These are phyloP conservation scores for Talaromyces sp. DNA, from an alignment of 2,329 filamentous ascomycete species.

Conservation along the genomic window DNA sequence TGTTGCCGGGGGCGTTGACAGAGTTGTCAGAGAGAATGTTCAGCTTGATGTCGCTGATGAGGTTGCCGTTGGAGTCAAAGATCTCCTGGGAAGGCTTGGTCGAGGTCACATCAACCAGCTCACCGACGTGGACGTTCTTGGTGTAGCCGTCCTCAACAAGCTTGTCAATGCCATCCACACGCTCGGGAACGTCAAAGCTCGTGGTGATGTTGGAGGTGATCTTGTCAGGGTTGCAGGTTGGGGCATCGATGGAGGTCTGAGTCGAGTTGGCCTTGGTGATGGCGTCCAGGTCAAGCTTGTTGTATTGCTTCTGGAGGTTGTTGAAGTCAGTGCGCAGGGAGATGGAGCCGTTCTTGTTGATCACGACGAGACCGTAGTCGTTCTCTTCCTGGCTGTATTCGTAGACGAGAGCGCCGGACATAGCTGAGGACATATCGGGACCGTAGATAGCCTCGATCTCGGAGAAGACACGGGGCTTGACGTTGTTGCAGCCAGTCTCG, in stretches of 20 bases:
- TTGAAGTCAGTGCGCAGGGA: slow-evolving; percentile 62
- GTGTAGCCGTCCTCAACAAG: slow-evolving; percentile 73
- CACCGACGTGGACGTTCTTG: slow-evolving; percentile 55
- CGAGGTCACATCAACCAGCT: slow-evolving; percentile 56
- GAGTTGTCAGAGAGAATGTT: slow-evolving; percentile 46
- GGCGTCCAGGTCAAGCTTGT: slow-evolving; percentile 64
- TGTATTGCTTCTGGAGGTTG: slow-evolving; percentile 70
- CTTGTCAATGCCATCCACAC: slow-evolving; percentile 62
- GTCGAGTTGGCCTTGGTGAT: slow-evolving; percentile 61
- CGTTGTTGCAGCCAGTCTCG: slow-evolving; percentile 62
- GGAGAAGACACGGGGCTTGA: slow-evolving; percentile 53
- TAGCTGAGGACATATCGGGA: slow-evolving; percentile 51
- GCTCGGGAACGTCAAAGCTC: slow-evolving; percentile 71
- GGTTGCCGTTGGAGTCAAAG: slow-evolving; percentile 48
- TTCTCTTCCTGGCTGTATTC: slow-evolving; percentile 46
- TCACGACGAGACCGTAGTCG: slow-evolving; percentile 54
- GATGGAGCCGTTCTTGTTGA: slow-evolving; percentile 55
- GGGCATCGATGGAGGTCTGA: slow-evolving; percentile 51
- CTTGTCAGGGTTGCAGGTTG: slow-evolving; percentile 60
- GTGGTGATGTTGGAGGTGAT: slow-evolving; percentile 68
- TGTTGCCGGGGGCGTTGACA: slow-evolving; percentile 52
- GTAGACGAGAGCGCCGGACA: slow-evolving; percentile 55
- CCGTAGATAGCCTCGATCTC: slow-evolving; percentile 59
- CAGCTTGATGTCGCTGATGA: slow-evolving; percentile 61
- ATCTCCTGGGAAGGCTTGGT: slow-evolving; percentile 56